phyloP scores from a whole-genome alignment of 345 rosid species.

The Psidium friedrichsthalianum region DNA sequence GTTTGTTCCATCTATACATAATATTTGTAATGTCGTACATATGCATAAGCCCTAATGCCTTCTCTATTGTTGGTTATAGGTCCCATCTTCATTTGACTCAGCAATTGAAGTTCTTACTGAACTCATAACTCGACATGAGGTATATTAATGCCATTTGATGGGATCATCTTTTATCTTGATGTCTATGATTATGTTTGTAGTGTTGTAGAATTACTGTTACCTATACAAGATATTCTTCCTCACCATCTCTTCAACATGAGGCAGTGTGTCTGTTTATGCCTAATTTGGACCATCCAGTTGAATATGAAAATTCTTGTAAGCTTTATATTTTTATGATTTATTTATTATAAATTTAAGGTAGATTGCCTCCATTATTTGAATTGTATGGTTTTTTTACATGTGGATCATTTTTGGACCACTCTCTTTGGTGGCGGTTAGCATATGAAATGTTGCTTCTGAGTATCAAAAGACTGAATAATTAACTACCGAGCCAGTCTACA shows the following conservation, averaged over 20 bases:
- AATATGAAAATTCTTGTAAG: not conserved
- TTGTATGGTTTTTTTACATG: not conserved
- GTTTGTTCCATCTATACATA: not conserved
- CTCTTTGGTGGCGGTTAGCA: not conserved
- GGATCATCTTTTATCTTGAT: not conserved
- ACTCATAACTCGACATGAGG: slow-evolving; percentile 85
- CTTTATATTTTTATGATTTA: not conserved
- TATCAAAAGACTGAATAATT: not conserved
- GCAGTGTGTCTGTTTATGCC: not conserved
- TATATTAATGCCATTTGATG: slow-evolving; percentile 11
- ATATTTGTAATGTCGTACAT: not conserved
- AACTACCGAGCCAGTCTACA: not conserved
- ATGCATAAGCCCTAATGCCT: not conserved
- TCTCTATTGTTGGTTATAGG: slow-evolving; percentile 27
- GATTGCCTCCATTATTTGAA: not conserved
- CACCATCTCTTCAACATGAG: not conserved
- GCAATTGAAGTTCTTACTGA: slow-evolving; percentile 90
- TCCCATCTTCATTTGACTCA: slow-evolving; percentile 66
- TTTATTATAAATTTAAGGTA: not conserved
- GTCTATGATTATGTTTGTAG: not conserved
- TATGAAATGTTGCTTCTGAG: not conserved
- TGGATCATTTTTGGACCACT: not conserved
- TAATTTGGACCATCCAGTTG: not conserved
- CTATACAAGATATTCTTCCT: not conserved
- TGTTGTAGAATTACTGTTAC: not conserved